Evolutionary conservation across 176 grass and related monocot species (phyloP).

Genomic region (Eleusine coracana): DNA sequence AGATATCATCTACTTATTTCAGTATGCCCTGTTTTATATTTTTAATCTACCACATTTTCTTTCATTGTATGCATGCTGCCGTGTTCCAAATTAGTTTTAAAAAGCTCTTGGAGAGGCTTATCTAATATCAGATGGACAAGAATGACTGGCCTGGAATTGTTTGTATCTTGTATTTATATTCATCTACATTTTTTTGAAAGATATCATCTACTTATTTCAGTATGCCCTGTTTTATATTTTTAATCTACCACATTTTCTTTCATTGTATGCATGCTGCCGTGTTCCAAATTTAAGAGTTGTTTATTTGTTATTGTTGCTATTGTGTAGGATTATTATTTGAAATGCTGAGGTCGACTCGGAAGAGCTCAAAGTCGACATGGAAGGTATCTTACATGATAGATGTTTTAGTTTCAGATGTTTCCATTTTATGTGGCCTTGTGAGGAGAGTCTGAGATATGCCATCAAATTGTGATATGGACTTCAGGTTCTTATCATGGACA

Average conservation of each 20-base stretch:
- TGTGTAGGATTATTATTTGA: constrained; percentile 66
- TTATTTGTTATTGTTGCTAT: constrained; percentile 19
- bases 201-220: too few relatives aligned
- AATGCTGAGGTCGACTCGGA: constrained; percentile 73
- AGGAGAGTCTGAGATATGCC: neutral
- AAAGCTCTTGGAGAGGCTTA: too few relatives aligned
- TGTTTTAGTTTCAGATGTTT: neutral
- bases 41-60: too few relatives aligned
- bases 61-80: too few relatives aligned
- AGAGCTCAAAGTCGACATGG: constrained; percentile 69
- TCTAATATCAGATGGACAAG: too few relatives aligned
- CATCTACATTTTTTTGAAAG: too few relatives aligned
- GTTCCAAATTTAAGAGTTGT: neutral
- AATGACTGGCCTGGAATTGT: too few relatives aligned
- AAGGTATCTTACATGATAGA: constrained; percentile 61
- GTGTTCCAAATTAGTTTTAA: too few relatives aligned
- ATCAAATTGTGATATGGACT: constrained; percentile 13
- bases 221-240: neutral
- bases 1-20: constrained; percentile 9
- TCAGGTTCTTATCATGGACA: constrained; percentile 96
- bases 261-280: neutral
- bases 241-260: neutral
- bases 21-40: neutral
- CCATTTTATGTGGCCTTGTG: constrained; percentile 1
- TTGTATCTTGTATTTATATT: neutral